Evolutionary conservation across 169 alveolate species (phyloP).

Genomic region (Babesia bovis): DNA sequence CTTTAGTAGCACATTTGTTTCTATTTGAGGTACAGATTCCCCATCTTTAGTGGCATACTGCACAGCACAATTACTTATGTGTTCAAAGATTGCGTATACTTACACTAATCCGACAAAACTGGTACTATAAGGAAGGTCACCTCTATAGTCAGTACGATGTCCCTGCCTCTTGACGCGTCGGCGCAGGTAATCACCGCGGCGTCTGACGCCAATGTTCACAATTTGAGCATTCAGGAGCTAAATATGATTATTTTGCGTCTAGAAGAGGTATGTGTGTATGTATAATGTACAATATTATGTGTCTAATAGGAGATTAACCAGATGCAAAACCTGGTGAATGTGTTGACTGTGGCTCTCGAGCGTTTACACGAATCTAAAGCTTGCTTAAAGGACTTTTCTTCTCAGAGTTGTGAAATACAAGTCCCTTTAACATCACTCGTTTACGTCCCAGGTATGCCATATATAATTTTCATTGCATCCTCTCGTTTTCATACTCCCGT

Average conservation of each 20-base stretch:
- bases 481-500: no score
- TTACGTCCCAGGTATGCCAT: constrained; percentile 60
- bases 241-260: constrained; percentile 53
- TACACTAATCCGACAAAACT: no score
- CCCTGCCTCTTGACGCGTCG: constrained; percentile 29
- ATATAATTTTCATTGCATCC: neutral
- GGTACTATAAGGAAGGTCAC: neutral
- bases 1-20: neutral
- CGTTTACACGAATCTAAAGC: constrained; percentile 60
- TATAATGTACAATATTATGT: neutral
- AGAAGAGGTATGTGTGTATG: constrained; percentile 57
- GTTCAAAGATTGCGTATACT: no score
- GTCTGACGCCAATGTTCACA: constrained; percentile 17
- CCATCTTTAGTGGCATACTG: neutral
- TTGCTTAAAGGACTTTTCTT: constrained; percentile 37
- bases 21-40: neutral
- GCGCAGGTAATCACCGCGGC: constrained; percentile 14
- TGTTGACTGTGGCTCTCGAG: constrained; percentile 57
- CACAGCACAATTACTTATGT: neutral
- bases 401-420: constrained; percentile 20
- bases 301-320: constrained; percentile 55
- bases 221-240: constrained; percentile 58
- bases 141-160: neutral
- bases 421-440: constrained; percentile 69
- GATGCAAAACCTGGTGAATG: constrained; percentile 53